These are phyloP conservation scores for Aspergillus ruber DNA, from an alignment of 2,329 filamentous ascomycete species.

Conservation along the genomic window DNA sequence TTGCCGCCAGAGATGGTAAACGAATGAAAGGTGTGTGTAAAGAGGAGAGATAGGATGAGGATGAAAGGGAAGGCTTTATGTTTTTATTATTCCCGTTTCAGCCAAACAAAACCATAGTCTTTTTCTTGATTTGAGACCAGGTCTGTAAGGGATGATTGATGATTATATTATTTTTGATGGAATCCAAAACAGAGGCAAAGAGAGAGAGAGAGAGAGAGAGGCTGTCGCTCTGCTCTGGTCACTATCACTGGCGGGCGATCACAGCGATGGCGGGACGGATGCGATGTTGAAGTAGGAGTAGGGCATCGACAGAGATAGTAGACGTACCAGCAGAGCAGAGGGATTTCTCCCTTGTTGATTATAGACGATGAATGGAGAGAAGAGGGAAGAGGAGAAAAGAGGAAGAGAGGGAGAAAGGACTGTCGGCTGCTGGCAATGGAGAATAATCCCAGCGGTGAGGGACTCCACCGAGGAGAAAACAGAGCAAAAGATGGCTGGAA, in stretches of 20 bases:
- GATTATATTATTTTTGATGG: neutral
- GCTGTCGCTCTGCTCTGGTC: constrained; percentile 11
- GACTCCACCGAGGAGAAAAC: neutral
- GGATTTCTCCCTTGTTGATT: neutral
- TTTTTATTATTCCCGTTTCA: constrained; percentile 14
- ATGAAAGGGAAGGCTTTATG: neutral
- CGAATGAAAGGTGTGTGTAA: constrained; percentile 9
- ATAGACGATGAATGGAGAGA: neutral
- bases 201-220: constrained; percentile 8
- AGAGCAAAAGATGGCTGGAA: constrained; percentile 8
- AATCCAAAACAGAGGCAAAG: neutral
- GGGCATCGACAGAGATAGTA: constrained; percentile 2
- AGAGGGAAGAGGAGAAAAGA: neutral
- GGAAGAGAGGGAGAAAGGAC: neutral
- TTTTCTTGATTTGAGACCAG: constrained; percentile 3
- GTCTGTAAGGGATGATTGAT: neutral
- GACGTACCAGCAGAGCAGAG: constrained; percentile 20
- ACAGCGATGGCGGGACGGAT: constrained; percentile 10
- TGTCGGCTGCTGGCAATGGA: neutral
- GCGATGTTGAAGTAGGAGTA: neutral
- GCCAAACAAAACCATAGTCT: constrained; percentile 32
- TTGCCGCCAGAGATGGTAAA: constrained; percentile 8
- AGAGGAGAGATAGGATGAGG: constrained; percentile 1
- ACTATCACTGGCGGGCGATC: constrained; percentile 11
- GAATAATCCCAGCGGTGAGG: neutral